These are phyloP conservation scores for Magnolia officinalis DNA, from an alignment of 164 flowering plant species.

Conservation along the genomic window DNA sequence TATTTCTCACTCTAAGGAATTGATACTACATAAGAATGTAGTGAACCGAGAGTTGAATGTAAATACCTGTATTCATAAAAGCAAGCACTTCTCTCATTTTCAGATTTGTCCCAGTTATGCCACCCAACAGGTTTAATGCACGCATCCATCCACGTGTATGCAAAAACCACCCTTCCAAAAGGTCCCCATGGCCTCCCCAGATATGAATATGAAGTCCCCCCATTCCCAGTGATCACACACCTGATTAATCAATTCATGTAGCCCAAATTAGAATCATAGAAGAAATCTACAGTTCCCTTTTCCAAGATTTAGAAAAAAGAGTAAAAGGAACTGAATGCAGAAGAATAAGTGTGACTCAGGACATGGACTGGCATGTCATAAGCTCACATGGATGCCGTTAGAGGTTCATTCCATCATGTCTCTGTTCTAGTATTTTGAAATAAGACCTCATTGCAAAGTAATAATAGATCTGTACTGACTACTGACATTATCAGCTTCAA, in stretches of 20 bases:
- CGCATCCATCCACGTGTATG: constrained; percentile 77
- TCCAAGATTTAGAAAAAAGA: background rate
- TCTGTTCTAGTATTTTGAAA: background rate
- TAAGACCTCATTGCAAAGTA: background rate
- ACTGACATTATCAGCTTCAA: background rate
- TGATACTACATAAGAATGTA: background rate
- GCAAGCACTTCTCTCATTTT: constrained; percentile 93
- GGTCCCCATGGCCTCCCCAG: constrained; percentile 99
- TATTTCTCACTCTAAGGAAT: background rate
- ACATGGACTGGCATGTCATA: background rate
- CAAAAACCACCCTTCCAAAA: constrained; percentile 88
- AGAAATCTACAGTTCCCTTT: background rate
- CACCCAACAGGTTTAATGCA: constrained; percentile 77
- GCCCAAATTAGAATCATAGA: background rate
- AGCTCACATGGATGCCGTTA: background rate
- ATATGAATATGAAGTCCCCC: constrained; percentile 52
- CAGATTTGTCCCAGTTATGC: constrained; percentile 90
- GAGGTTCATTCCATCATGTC: background rate
- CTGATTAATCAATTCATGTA: constrained; percentile 32
- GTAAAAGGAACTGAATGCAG: background rate
- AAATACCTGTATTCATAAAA: constrained; percentile 92
- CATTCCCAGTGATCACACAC: constrained; percentile 93
- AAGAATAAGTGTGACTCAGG: background rate
- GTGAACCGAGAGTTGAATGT: background rate
- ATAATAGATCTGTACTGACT: background rate